phyloP scores from a whole-genome alignment of 331 rosid genomes.

The Stylosanthes scabra region DNA sequence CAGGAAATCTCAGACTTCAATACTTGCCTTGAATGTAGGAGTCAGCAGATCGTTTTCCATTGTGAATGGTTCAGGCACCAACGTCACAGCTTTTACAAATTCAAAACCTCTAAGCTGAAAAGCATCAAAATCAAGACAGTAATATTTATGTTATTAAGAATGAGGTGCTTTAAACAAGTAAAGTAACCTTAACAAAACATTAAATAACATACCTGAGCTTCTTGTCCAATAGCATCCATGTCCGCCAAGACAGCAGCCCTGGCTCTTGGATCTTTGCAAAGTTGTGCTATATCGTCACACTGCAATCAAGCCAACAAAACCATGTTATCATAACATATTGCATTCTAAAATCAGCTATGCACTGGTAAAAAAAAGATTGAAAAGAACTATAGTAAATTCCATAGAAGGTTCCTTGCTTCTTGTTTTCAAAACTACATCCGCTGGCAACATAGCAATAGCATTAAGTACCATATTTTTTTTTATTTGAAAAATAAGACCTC shows the following conservation, averaged over 20 bases:
- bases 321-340: constrained; percentile 3
- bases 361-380: constrained; percentile 14
- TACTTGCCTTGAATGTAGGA: constrained; percentile 92
- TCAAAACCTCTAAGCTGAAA: constrained; percentile 96
- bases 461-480: background rate
- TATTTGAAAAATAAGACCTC: background rate
- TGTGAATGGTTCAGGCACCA: constrained; percentile 77
- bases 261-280: constrained; percentile 84
- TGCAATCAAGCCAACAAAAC: constrained; percentile 45
- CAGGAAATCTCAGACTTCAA: background rate
- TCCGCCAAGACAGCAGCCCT: constrained; percentile 87
- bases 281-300: constrained; percentile 68
- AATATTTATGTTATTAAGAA: background rate
- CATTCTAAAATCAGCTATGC: constrained; percentile 4
- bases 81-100: constrained; percentile 78
- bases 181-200: constrained; percentile 13
- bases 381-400: constrained; percentile 13
- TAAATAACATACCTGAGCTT: constrained; percentile 74
- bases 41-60: constrained; percentile 91
- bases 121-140: constrained; percentile 33
- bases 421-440: constrained; percentile 11
- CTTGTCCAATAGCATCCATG: constrained; percentile 86
- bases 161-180: constrained; percentile 6
- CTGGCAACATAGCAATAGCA: constrained; percentile 1
- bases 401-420: constrained; percentile 3